Evolutionary conservation across 2,329 filamentous ascomycete genomes (phyloP), one percentile per base, ranked within the genome.

Genomic region (Nectriaceae sp.): DNA sequence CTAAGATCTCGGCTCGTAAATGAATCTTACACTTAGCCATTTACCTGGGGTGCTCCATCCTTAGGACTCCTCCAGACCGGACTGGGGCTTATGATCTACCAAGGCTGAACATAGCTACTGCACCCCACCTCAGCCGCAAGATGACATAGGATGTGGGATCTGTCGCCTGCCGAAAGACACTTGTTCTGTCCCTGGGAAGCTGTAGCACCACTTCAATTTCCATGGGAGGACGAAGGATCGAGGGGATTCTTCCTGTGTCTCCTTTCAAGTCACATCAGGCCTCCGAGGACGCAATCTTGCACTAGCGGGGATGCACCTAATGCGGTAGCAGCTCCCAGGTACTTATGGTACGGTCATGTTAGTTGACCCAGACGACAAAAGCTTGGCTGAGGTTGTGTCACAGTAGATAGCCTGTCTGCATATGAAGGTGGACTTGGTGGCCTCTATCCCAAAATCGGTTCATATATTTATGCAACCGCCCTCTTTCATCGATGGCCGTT

Each of bases 121-220:
- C 57, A 53, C 21, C 45, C 35, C 55, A 52, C 59, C 56, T 59
- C 48, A 38, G 46, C 41, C 51, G 41, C 47, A 50, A 54, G 52
- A 49, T 47, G 47, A 60, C 33, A 5, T 36, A 18, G 33, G 47
- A 58, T 57, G 47, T 29, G 53, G 13, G 24, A 48, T 47, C 46
- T 52, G 40, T 47, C 53, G 41, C 50, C 37, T 38, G 42, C 39
- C 40, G 22, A 45, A 36, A 45, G 26, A 11, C 42, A 11, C 42
- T 40, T 21, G 18, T 40, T 40, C 21, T 11, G 33, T 42, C 33
- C 18, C 29, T 39, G 21, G 21, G 20, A 21, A n/a, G 13, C 36
- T 22, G 33, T 36, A 36, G 8, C 33, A 36, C 33, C 33, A 18
- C 33, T 6, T 11, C 33, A 16, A 10, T 36, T 10, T 36, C 33